Base-by-base conservation (phyloP, 2,329 filamentous ascomycete genomes). In the Penicillium sclerotiorum region DNA sequence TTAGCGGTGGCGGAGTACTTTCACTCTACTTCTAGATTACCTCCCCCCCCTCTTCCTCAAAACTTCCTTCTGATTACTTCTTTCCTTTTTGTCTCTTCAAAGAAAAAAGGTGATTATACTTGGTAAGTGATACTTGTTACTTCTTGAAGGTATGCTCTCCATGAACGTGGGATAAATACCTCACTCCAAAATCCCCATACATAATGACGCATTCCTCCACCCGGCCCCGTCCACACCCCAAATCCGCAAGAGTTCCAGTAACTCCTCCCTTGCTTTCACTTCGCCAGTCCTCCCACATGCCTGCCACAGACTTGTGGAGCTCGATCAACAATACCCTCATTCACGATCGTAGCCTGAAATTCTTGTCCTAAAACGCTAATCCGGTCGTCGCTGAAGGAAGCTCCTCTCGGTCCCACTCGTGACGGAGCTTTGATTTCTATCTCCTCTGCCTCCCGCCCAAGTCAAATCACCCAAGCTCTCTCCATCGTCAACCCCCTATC, bases 201-300 rank as follows among this genome's bases (percentile, higher is more conserved):
- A 64, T 65, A 61, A 70, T 70, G 67, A 70, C 67, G 67, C 67
- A 70, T 68, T 65, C 57, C 59, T 63, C 56, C 47, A 53, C 44
- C 56, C 58, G 56, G n/a, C 45, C 44, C 40, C 50, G 52, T 47
- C 55, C 50, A 63, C 50, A 53, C 57, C 51, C 45, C 53, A 47
- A 57, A 56, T 45, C 54, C 50, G 60, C 46, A 53, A 56, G 44
- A 41, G 37, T 46, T 53, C 38, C 45, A 53, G 32, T 50, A 58
- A 58, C 50, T 44, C 50, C 47, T 59, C 56, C 55, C 59, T 56
- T 54, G 55, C 58, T 44, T 52, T 49, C 37, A 43, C 33, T 40
- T 37, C 46, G 28, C 18, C 23, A 8, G 13, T 45, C 39, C 49
- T 54, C 65, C 61, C 65, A 63, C 61, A 62, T 62, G 43, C 50